These are phyloP conservation scores for Euphorbia celastroides DNA, from an alignment of 441 rosid genomes.

Conservation along the genomic window DNA sequence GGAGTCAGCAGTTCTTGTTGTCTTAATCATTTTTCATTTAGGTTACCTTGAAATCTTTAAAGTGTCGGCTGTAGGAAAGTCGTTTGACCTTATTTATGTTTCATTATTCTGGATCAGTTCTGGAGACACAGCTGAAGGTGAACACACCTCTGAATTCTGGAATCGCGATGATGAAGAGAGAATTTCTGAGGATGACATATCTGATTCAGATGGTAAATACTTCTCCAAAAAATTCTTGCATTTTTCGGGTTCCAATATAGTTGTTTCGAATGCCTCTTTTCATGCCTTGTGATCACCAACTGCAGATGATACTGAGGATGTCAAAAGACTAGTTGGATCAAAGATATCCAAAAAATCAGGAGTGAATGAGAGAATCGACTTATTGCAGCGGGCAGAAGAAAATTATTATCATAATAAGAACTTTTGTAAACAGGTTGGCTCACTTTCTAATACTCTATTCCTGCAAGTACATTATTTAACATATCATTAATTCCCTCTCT, in stretches of 20 bases:
- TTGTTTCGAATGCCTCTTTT: background rate
- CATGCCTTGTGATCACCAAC: constrained; percentile 15
- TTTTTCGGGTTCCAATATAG: background rate
- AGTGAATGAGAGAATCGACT: constrained; percentile 54
- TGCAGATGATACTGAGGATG: constrained; percentile 51
- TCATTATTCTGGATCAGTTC: constrained; percentile 36
- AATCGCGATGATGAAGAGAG: constrained; percentile 72
- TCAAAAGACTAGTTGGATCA: constrained; percentile 38
- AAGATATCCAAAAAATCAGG: constrained; percentile 48
- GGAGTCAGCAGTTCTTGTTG: too few species aligned
- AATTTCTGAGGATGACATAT: constrained; percentile 82
- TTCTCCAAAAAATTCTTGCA: constrained; percentile 12
- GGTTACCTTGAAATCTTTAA: too few species aligned
- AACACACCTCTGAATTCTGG: constrained; percentile 82
- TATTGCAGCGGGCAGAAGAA: constrained; percentile 76
- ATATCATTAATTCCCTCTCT: constrained; percentile 7
- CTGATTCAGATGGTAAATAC: constrained; percentile 69
- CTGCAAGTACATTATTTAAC: background rate
- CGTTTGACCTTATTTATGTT: constrained; percentile 19
- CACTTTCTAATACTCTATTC: background rate
- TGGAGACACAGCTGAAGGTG: constrained; percentile 32
- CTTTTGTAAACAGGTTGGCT: constrained; percentile 53
- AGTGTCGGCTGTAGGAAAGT: too few species aligned
- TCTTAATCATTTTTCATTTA: too few species aligned
- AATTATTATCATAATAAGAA: constrained; percentile 42